Conservation (phyloP, 2,329 filamentous ascomycete species). For the Lachnellula willkommii region DNA sequence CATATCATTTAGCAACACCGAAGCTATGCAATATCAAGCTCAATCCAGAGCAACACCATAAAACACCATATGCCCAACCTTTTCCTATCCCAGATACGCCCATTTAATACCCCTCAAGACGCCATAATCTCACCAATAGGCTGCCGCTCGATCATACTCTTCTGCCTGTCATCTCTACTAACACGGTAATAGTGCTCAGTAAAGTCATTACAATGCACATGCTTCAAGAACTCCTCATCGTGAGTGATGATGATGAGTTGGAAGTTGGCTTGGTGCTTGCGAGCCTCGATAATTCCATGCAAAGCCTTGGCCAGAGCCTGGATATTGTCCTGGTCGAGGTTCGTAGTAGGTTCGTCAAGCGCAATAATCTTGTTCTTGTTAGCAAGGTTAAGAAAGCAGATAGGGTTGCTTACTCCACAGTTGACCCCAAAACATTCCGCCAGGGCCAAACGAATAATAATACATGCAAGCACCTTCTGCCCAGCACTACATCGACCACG, state of each 20-base stretch:
- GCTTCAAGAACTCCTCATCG: constrained; percentile 89
- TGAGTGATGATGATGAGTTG: constrained; percentile 98
- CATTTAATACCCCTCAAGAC: neutral
- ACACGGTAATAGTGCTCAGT: constrained; percentile 89
- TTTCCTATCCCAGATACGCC: neutral
- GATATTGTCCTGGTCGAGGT: constrained; percentile 93
- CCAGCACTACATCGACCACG: constrained; percentile 93
- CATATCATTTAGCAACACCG: neutral
- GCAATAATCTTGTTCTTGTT: constrained; percentile 61
- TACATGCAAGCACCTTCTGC: constrained; percentile 92
- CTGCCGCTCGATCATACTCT: constrained; percentile 75
- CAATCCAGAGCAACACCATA: neutral
- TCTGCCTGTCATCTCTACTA: constrained; percentile 74
- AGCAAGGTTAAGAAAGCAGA: neutral
- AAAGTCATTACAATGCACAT: constrained; percentile 93
- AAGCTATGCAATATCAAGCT: neutral
- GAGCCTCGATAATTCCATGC: constrained; percentile 77
- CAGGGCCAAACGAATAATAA: constrained; percentile 93
- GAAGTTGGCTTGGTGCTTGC: constrained; percentile 86
- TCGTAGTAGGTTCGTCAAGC: constrained; percentile 95
- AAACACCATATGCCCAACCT: neutral
- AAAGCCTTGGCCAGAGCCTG: constrained; percentile 78
- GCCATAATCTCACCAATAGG: neutral
- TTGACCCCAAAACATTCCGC: constrained; percentile 96
- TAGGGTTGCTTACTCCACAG: constrained; percentile 55